Base-by-base conservation (phyloP, 1,139 yeast genomes). In the Pichia sp. region DNA sequence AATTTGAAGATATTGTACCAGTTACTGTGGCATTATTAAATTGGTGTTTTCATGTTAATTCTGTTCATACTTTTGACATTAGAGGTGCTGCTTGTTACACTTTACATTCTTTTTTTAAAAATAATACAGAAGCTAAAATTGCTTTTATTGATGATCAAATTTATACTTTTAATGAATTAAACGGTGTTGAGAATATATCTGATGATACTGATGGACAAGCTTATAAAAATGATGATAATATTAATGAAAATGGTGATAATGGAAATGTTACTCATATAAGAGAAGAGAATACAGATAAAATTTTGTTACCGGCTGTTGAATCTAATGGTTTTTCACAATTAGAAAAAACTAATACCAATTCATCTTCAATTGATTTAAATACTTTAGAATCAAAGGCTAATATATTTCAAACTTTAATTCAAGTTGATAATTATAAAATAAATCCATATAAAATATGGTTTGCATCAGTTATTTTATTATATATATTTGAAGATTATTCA, bases 401-500 rank as follows among this genome's bases (percentile, higher is more conserved):
- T 58, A 63, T 92, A 1, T 78, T 92, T 46, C 69, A 78, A 23
- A 76, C 84, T 0, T 64, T 92, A 7, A 74, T 87, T 58, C 94
- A 84, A 53, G 87, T 85, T 56, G 94, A 89, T 55, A 76, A 87
- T 2, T 89, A 84, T 22, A 78, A 81, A 47, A 65, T 89, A 37
- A 90, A 94, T 54, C 97, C 98, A 0, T 92, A 87, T 61, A 79
- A 82, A 56, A 67, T 80, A 1, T 94, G 96, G 95, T 90, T 92
- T 66, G 81, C 97, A 0, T 70, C 87, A 1, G 74, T 80, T 3
- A 69, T 87, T 4, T 59, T 92, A 35, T 68, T 85, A 46, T 77
- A 76, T 48, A 59, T 89, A 4, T 76, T 89, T 52, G 77, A 77
- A 46, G 86, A 78, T 38, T 69, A 70, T 46, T 70, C 69, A 5